Percentiles rank a stretch among this genome's conserved stretches.
Evolutionary conservation across 305 asterid species (phyloP).

Genomic region (Fraxinus floribunda): DNA sequence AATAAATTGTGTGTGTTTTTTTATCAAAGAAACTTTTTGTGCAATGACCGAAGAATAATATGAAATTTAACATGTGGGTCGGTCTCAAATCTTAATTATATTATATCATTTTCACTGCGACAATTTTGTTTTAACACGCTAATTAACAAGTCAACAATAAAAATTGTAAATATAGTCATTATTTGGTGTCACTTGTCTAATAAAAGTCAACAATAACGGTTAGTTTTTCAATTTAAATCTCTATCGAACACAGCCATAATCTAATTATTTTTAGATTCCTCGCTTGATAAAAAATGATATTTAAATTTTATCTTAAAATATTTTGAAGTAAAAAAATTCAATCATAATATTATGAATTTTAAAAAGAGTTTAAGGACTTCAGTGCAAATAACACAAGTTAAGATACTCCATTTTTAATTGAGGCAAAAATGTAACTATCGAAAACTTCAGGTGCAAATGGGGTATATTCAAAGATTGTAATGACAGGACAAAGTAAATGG

Average conservation of each 20-base stretch:
- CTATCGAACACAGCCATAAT: neutral
- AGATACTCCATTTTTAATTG: neutral
- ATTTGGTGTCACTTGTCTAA: too few relatives aligned
- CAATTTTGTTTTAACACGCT: neutral
- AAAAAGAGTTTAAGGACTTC: neutral
- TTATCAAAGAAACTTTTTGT: neutral
- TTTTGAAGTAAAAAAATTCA: neutral
- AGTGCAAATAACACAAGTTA: neutral
- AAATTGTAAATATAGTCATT: too few relatives aligned
- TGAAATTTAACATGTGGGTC: neutral
- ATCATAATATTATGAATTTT: neutral
- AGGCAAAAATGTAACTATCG: neutral
- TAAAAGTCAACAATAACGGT: too few relatives aligned
- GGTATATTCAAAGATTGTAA: neutral
- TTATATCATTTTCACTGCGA: neutral
- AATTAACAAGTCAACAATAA: neutral
- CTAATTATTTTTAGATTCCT: neutral
- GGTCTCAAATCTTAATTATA: neutral
- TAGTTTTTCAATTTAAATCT: too few relatives aligned
- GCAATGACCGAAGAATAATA: neutral
- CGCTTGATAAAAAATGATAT: neutral
- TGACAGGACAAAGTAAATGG: neutral
- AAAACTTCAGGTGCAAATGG: neutral
- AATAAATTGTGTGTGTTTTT: neutral
- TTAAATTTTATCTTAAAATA: neutral